These are phyloP conservation scores for Haplosporangium sp. DNA, from an alignment of 371 early-diverging fungal species.

Conservation along the genomic window DNA sequence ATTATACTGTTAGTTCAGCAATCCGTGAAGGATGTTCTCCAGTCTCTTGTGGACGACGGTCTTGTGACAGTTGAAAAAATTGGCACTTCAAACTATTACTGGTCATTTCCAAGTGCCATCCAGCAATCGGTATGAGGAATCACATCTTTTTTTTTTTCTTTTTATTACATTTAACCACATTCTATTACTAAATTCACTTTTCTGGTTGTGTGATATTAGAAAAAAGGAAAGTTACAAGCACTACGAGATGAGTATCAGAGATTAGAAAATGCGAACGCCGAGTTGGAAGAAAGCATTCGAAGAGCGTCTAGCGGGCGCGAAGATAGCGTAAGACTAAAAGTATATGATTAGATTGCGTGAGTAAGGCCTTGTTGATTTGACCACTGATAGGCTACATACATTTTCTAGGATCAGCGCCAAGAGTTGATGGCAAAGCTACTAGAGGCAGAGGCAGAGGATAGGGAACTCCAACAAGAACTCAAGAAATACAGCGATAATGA, in stretches of 20 bases:
- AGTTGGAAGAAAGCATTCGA: slow-evolving; percentile 58
- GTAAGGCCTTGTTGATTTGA: background rate
- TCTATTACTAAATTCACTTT: background rate
- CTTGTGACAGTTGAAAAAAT: slow-evolving; percentile 92
- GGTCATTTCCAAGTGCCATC: slow-evolving; percentile 90
- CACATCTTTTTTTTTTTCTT: background rate
- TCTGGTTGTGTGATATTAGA: slow-evolving; percentile 10
- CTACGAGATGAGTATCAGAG: slow-evolving; percentile 55
- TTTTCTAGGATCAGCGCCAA: slow-evolving; percentile 65
- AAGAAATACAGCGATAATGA: slow-evolving; percentile 81
- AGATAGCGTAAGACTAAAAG: slow-evolving; percentile 60
- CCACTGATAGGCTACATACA: background rate
- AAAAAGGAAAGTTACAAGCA: slow-evolving; percentile 60
- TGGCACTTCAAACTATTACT: slow-evolving; percentile 92
- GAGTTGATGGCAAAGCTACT: slow-evolving; percentile 61
- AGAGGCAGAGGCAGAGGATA: slow-evolving; percentile 57
- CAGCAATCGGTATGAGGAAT: slow-evolving; percentile 63
- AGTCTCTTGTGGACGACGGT: slow-evolving; percentile 91
- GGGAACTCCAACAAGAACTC: slow-evolving; percentile 63
- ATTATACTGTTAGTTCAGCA: slow-evolving; percentile 68
- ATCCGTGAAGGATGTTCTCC: slow-evolving; percentile 92
- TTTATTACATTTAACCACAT: background rate
- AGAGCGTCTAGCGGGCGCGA: slow-evolving; percentile 63
- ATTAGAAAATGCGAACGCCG: slow-evolving; percentile 54
- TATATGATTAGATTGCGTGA: background rate